These are phyloP conservation scores for Wallacemonas sp. DNA, from an alignment of 208 protist species.

Conservation along the genomic window DNA sequence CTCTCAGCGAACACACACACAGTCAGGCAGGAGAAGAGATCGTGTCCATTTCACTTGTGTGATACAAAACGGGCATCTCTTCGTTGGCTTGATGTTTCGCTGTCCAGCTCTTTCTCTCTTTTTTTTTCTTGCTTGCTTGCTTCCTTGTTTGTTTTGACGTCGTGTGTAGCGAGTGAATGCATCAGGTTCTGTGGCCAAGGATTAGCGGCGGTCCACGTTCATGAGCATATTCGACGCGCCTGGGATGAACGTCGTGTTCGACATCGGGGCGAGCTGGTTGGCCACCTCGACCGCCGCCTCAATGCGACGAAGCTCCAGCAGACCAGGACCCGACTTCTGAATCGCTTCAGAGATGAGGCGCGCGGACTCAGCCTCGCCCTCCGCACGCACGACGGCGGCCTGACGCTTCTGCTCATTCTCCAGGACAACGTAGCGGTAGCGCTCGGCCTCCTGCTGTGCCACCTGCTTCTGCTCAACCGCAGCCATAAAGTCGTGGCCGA, in stretches of 20 bases:
- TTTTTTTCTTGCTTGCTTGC: too few relatives aligned
- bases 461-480: conserved; percentile 97
- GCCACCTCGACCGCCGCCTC: conserved; percentile 97
- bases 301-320: conserved; percentile 95
- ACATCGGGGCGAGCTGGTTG: conserved; percentile 71
- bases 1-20: too few relatives aligned
- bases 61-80: too few relatives aligned
- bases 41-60: too few relatives aligned
- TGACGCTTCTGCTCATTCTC: conserved; percentile 95
- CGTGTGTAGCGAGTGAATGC: too few relatives aligned
- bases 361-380: conserved; percentile 95
- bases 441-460: conserved; percentile 97
- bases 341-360: conserved; percentile 92
- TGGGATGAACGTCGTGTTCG: conserved; percentile 88
- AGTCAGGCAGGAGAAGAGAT: too few relatives aligned
- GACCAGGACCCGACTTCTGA: conserved; percentile 65
- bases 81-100: too few relatives aligned
- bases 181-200: too few relatives aligned
- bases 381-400: conserved; percentile 93
- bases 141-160: too few relatives aligned
- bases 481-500: conserved; percentile 95
- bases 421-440: conserved; percentile 94
- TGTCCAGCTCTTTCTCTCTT: too few relatives aligned
- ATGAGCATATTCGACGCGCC: conserved; percentile 68
- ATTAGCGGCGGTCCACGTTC: conserved; percentile 33